A percentile compares a stretch with the other conserved stretches of the same genome.
Evolutionary conservation across 2,329 filamentous ascomycete species (phyloP).

Genomic region (Claviceps purpurea): DNA sequence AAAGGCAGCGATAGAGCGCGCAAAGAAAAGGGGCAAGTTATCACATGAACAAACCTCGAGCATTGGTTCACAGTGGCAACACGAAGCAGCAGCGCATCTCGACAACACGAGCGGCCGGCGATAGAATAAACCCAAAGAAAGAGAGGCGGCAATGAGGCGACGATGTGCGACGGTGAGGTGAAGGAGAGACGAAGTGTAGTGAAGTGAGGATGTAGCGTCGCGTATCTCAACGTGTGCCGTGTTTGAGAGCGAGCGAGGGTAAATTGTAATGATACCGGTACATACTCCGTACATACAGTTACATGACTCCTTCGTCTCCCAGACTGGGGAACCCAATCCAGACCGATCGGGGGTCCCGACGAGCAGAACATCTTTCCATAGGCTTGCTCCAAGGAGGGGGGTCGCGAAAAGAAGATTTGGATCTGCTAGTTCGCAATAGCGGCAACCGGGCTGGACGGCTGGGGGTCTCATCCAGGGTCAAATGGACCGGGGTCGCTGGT

Average conservation of each 20-base stretch:
- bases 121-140: not conserved
- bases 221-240: too few species aligned
- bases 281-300: not conserved
- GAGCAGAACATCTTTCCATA: not conserved
- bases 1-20: not conserved
- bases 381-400: not conserved
- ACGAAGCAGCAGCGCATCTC: conserved; percentile 2
- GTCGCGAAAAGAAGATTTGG: conserved; percentile 1
- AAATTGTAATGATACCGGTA: too few species aligned
- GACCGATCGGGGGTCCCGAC: conserved; percentile 1
- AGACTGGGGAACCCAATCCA: not conserved
- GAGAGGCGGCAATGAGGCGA: not conserved
- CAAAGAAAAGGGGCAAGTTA: not conserved
- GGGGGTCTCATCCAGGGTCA: too few species aligned
- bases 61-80: not conserved
- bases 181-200: too few species aligned
- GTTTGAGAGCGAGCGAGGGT: too few species aligned
- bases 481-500: too few species aligned
- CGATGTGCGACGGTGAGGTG: not conserved
- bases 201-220: too few species aligned
- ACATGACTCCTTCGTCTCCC: not conserved
- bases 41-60: conserved; percentile 3
- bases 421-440: conserved; percentile 3
- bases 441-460: too few species aligned
- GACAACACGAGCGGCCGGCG: not conserved